phyloP scores from a whole-genome alignment of 139 green algal species.

The Zygnema circumcarinatum region DNA sequence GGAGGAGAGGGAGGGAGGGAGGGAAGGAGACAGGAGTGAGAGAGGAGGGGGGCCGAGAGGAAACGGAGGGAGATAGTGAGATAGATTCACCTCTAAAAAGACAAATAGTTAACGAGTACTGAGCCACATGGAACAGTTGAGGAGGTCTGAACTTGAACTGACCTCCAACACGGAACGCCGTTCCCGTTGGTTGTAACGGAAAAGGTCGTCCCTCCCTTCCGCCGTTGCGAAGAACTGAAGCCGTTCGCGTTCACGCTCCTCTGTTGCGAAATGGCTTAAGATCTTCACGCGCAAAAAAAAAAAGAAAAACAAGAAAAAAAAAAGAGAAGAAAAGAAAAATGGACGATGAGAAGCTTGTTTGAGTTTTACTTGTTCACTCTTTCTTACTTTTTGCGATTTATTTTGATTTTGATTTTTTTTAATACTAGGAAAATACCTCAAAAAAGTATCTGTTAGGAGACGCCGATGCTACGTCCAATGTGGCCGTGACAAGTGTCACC shows the following conservation, averaged over 20 bases:
- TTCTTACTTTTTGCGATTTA: no score
- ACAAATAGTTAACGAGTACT: no score
- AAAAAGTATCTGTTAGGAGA: constrained; percentile 88
- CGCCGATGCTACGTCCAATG: constrained; percentile 81
- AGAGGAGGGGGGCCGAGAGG: no score
- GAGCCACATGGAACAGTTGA: no score
- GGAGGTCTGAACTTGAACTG: no score
- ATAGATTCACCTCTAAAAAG: no score
- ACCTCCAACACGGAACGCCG: constrained; percentile 62
- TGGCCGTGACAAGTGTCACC: constrained; percentile 75
- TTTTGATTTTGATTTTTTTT: no score
- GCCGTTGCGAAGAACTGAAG: constrained; percentile 83
- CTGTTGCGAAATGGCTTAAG: constrained; percentile 67
- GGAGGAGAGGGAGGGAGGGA: constrained; percentile 6
- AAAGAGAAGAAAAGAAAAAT: constrained; percentile 33
- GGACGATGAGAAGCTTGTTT: no score
- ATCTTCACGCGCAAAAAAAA: constrained; percentile 59
- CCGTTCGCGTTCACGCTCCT: constrained; percentile 75
- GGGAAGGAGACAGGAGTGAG: no score
- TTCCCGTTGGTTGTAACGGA: constrained; percentile 64
- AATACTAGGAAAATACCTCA: no score
- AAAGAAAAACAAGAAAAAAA: no score
- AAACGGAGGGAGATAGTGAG: constrained; percentile 1
- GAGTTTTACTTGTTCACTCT: neutral
- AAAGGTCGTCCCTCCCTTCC: constrained; percentile 62